Conservation (phyloP, 345 rosid genomes). For the Arabidopsis thaliana region TAIR10.1 NC_003074.8:21349001-21349500, state of each 20-base stretch:
- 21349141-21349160: neutral
- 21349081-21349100: neutral
- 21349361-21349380: neutral
- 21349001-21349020: neutral
- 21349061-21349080: neutral
- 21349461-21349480: slow-evolving; percentile 45
- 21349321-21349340: neutral
- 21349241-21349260: neutral
- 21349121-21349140: neutral
- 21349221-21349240: neutral
- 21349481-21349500: slow-evolving; percentile 28
- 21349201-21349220: neutral
- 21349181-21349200: neutral
- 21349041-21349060: neutral
- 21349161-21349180: neutral
- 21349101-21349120: neutral
- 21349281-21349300: too few relatives aligned
- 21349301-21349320: too few relatives aligned
- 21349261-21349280: neutral
- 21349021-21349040: neutral
- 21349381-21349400: neutral
- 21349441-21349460: slow-evolving; percentile 25
- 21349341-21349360: neutral
- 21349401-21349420: neutral
- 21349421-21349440: slow-evolving; percentile 21